phyloP scores from a whole-genome alignment of 2,329 filamentous ascomycete species.

The Stachybotrys chartarum region DNA sequence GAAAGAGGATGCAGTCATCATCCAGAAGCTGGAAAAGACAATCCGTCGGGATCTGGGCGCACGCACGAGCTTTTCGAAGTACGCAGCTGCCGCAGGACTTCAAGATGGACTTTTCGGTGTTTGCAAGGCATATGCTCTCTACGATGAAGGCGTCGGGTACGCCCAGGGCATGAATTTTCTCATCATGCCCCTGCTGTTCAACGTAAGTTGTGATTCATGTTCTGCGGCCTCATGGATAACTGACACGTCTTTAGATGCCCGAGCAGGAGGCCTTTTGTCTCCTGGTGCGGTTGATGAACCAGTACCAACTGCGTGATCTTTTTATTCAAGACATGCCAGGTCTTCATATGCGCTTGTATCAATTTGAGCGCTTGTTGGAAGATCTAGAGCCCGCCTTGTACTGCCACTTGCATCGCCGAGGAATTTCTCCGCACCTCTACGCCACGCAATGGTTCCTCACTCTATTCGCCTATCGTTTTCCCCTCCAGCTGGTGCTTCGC shows the following conservation, averaged over 20 bases:
- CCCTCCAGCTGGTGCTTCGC: slow-evolving; percentile 87
- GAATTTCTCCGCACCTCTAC: slow-evolving; percentile 87
- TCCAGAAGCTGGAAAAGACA: slow-evolving; percentile 81
- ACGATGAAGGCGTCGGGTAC: slow-evolving; percentile 90
- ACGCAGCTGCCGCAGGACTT: slow-evolving; percentile 80
- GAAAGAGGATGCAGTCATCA: slow-evolving; percentile 65
- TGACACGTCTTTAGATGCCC: slow-evolving; percentile 59
- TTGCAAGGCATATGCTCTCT: slow-evolving; percentile 95
- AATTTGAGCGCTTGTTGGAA: slow-evolving; percentile 90
- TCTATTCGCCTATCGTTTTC: slow-evolving; percentile 96
- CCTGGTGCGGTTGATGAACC: slow-evolving; percentile 90
- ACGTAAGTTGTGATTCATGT: slow-evolving; percentile 46
- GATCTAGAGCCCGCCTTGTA: slow-evolving; percentile 91
- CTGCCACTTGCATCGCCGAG: slow-evolving; percentile 82
- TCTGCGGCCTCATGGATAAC: background rate
- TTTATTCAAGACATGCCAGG: slow-evolving; percentile 97
- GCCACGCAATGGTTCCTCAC: slow-evolving; percentile 99
- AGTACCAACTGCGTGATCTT: slow-evolving; percentile 86
- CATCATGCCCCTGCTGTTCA: slow-evolving; percentile 92
- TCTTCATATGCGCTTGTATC: slow-evolving; percentile 85
- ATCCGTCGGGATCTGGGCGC: slow-evolving; percentile 89
- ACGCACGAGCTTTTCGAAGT: slow-evolving; percentile 93
- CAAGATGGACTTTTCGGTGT: slow-evolving; percentile 93
- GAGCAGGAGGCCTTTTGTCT: slow-evolving; percentile 96
- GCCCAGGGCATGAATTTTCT: slow-evolving; percentile 99